Evolutionary conservation across 2,329 filamentous ascomycete species (phyloP).

Genomic region (Curvularia sp.): DNA sequence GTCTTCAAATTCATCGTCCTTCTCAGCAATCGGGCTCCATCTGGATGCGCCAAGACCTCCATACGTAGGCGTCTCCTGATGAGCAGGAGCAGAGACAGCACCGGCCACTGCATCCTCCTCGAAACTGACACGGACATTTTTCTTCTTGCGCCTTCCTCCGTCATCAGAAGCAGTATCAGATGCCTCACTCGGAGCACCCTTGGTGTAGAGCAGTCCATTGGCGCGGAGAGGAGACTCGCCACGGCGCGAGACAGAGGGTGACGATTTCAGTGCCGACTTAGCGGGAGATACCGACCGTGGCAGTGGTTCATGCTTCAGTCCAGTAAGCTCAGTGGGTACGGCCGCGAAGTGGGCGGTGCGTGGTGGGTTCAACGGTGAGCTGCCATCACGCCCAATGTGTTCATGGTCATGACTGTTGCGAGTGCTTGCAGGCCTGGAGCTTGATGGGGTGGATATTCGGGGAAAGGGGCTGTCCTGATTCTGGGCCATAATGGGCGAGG

Average conservation of each 20-base stretch:
- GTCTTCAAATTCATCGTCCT: constrained; percentile 68
- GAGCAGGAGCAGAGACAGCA: constrained; percentile 52
- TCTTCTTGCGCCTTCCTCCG: constrained; percentile 56
- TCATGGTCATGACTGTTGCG: constrained; percentile 26
- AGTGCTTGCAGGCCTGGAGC: constrained; percentile 15
- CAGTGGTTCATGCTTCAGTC: constrained; percentile 71
- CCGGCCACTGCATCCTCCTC: constrained; percentile 69
- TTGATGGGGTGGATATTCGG: constrained; percentile 21
- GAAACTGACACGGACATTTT: constrained; percentile 77
- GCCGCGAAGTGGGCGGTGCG: constrained; percentile 72
- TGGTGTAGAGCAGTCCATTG: constrained; percentile 59
- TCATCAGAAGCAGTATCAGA: constrained; percentile 63
- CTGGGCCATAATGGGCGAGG: constrained; percentile 29
- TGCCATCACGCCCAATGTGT: constrained; percentile 37
- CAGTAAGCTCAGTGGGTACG: constrained; percentile 59
- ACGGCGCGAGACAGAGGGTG: constrained; percentile 60
- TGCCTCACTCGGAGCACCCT: constrained; percentile 59
- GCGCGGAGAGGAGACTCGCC: constrained; percentile 54
- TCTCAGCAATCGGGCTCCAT: constrained; percentile 54
- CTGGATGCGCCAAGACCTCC: constrained; percentile 42
- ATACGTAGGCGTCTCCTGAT: constrained; percentile 28
- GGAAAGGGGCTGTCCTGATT: constrained; percentile 43
- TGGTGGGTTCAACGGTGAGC: constrained; percentile 64
- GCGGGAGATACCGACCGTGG: constrained; percentile 75
- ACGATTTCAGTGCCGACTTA: constrained; percentile 77